Evolutionary conservation across 768 basidiomycete species (phyloP).

Genomic region (Cystofilobasidium macerans): DNA sequence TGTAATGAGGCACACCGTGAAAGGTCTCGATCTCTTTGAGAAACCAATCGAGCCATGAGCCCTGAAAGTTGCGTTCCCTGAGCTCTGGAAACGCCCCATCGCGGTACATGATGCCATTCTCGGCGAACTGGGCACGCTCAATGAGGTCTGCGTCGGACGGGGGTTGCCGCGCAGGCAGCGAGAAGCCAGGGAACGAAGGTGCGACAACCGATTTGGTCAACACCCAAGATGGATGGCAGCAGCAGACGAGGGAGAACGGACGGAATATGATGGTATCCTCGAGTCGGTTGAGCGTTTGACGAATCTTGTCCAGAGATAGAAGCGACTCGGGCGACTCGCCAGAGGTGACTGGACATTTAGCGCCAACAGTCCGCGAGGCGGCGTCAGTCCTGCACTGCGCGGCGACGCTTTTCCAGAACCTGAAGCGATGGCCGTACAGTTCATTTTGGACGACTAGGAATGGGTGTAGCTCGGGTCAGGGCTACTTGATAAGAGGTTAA

Average conservation of each 20-base stretch:
- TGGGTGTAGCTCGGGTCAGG: background rate
- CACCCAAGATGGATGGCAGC: background rate
- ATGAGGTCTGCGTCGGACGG: constrained; percentile 53
- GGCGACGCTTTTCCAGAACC: too few relatives aligned
- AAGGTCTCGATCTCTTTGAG: constrained; percentile 87
- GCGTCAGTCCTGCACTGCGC: background rate
- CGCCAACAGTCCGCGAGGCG: background rate
- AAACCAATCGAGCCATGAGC: constrained; percentile 97
- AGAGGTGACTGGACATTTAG: constrained; percentile 10
- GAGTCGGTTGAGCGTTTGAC: constrained; percentile 72
- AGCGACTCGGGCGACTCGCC: constrained; percentile 48
- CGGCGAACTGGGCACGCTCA: constrained; percentile 91
- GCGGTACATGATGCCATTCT: constrained; percentile 80
- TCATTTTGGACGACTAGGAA: background rate
- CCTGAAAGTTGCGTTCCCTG: constrained; percentile 57
- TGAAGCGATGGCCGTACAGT: background rate
- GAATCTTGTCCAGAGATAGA: constrained; percentile 74
- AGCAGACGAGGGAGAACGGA: constrained; percentile 29
- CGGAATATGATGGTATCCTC: constrained; percentile 98
- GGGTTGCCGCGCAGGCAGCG: too few relatives aligned
- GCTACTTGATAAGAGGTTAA: background rate
- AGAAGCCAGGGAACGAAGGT: too few relatives aligned
- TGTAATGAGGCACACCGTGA: constrained; percentile 57
- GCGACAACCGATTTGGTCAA: too few relatives aligned
- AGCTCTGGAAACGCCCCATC: constrained; percentile 69